Evolutionary conservation across 371 early-diverging fungal genomes (phyloP), one percentile per base, ranked within the genome.

Genomic region (Funneliformis caledonium): DNA sequence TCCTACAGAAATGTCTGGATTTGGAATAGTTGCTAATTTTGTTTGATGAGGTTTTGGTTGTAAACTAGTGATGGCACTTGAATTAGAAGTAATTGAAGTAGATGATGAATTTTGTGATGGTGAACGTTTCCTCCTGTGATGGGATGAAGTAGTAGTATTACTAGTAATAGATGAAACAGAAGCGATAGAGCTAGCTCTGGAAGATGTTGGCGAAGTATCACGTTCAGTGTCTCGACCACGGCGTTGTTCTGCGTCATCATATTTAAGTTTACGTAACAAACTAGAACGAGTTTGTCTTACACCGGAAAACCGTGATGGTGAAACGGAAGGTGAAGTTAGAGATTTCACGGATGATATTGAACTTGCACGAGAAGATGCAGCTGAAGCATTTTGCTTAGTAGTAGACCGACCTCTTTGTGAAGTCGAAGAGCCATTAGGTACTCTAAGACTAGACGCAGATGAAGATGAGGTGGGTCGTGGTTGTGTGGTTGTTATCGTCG

Each of bases 1-100:
- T n/a, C 80, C 80, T 22, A 80, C 72, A 3, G 80, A 80, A 72
- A 80, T 80, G 43, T 80, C 80, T 11, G 80, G 72, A 61, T 70
- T 48, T 6, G 47, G 26, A 60, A 52, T 72, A 26, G 80, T 80
- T 11, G 80, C 65, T 45, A 80, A 72, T 72, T 80, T 80, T 3
- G 45, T 45, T 26, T 80, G 80, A 60, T 72, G 61, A 16, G 80
- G 72, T 56, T 70, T 70, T 10, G 80, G 68, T 37, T 43, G 72
- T 60, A 80, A 72, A 43, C 80, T 70, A 43, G 68, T 70, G 42
- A 80, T 72, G 2, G 42, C 22, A 1, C 12, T 72, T 26, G 80
- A 80, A 6, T n/a, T 45, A 14, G 70, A 26, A 14, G 72, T 72
- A 59, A 78, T 68, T 10, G 67, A 45, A 10, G 78, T 67, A 31